Conservation (phyloP, 1,139 yeast genomes). For the Hyphopichia wangnamkhiaoensis region DNA sequence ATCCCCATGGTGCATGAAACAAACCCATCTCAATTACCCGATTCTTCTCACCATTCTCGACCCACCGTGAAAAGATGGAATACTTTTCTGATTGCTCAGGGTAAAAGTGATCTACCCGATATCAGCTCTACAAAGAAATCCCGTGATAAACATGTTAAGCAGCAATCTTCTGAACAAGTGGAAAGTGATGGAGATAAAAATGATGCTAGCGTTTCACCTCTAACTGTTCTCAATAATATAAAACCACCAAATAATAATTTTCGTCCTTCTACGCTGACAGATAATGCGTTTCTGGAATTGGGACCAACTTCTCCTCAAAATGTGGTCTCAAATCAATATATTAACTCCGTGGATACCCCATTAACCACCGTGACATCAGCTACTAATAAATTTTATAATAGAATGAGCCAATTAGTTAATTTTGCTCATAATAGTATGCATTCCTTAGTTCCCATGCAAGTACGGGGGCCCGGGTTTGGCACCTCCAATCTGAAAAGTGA, state of each 20-base stretch:
- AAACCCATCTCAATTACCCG: neutral
- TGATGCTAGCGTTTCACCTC: constrained; percentile 24
- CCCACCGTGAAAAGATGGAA: constrained; percentile 27
- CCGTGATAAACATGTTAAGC: neutral
- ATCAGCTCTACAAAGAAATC: neutral
- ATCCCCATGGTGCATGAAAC: constrained; percentile 19
- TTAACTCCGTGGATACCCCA: constrained; percentile 4
- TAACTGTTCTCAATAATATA: constrained; percentile 30
- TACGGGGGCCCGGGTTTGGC: neutral
- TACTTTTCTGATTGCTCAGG: constrained; percentile 11
- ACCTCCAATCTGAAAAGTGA: neutral
- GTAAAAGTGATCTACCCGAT: neutral
- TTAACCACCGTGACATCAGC: constrained; percentile 3
- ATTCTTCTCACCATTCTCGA: constrained; percentile 7
- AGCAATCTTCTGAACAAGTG: neutral
- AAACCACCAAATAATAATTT: constrained; percentile 21
- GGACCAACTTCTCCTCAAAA: constrained; percentile 4
- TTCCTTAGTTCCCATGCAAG: constrained; percentile 17
- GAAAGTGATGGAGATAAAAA: constrained; percentile 1
- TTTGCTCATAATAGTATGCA: constrained; percentile 20
- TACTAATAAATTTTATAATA: constrained; percentile 11
- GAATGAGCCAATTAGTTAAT: constrained; percentile 14
- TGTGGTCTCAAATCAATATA: constrained; percentile 1
- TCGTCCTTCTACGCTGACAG: constrained; percentile 13
- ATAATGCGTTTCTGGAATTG: constrained; percentile 23